These are phyloP conservation scores for Sphagnurus paluster DNA, from an alignment of 1,284 basidiomycete species.

Conservation along the genomic window DNA sequence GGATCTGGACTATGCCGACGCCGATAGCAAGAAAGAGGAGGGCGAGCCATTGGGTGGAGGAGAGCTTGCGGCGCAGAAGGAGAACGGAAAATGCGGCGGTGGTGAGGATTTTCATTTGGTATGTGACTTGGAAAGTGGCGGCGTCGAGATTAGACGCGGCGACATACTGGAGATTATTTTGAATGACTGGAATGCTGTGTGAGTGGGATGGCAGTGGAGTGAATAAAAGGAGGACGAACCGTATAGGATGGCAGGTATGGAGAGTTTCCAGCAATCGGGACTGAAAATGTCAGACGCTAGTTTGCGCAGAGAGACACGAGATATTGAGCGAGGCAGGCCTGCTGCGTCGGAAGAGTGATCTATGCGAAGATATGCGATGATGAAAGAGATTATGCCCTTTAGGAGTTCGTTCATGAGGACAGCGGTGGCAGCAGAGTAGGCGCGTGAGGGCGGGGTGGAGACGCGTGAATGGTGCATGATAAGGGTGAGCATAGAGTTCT, in stretches of 20 bases:
- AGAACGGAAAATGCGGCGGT: slow-evolving; percentile 94
- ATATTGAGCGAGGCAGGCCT: slow-evolving; percentile 10
- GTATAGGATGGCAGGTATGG: slow-evolving; percentile 93
- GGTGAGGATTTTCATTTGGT: slow-evolving; percentile 98
- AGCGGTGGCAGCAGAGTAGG: slow-evolving; percentile 90
- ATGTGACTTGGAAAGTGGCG: slow-evolving; percentile 93
- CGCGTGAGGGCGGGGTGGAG: slow-evolving; percentile 69
- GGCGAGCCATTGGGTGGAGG: slow-evolving; percentile 78
- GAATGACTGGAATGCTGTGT: slow-evolving; percentile 58
- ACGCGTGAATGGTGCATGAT: slow-evolving; percentile 96
- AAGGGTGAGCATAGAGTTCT: slow-evolving; percentile 88
- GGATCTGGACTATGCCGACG: slow-evolving; percentile 92
- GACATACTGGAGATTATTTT: slow-evolving; percentile 96
- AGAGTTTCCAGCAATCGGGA: slow-evolving; percentile 93
- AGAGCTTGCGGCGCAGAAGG: slow-evolving; percentile 81
- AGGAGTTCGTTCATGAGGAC: slow-evolving; percentile 92
- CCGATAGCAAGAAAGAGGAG: slow-evolving; percentile 87
- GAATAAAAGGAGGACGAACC: slow-evolving; percentile 21
- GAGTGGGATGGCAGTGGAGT: not conserved
- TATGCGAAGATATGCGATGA: slow-evolving; percentile 50
- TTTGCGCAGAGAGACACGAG: slow-evolving; percentile 27
- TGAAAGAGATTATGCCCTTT: slow-evolving; percentile 85
- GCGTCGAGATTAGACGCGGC: slow-evolving; percentile 92
- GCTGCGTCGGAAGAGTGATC: slow-evolving; percentile 33
- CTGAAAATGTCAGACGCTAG: slow-evolving; percentile 54